These are phyloP conservation scores for Sistotremastrum niveocremeum DNA, from an alignment of 768 basidiomycete genomes.

Conservation along the genomic window DNA sequence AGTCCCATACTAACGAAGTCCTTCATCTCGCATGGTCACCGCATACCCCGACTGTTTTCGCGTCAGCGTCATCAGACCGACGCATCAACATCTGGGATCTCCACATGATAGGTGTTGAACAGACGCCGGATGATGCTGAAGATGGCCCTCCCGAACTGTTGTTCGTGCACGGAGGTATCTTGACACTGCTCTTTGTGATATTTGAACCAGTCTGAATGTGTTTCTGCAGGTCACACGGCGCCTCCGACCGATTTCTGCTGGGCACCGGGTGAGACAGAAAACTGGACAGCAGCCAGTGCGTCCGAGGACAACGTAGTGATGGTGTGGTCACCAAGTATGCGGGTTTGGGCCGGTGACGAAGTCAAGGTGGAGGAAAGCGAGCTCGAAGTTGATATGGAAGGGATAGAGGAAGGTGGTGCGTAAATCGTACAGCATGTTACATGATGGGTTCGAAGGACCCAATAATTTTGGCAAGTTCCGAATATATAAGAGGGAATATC, in stretches of 20 bases:
- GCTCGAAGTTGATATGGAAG: constrained; percentile 75
- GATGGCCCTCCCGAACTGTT: constrained; percentile 95
- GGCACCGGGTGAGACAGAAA: constrained; percentile 73
- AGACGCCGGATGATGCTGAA: constrained; percentile 95
- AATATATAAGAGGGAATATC: background rate
- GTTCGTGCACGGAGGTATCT: constrained; percentile 87
- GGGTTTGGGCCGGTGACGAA: constrained; percentile 85
- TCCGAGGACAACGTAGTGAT: constrained; percentile 96
- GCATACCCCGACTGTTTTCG: constrained; percentile 81
- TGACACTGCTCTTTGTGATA: constrained; percentile 3
- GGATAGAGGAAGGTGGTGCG: constrained; percentile 20
- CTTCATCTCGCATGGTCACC: constrained; percentile 94
- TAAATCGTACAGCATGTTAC: constrained; percentile 5
- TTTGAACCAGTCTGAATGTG: background rate
- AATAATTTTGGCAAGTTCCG: background rate
- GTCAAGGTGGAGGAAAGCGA: constrained; percentile 77
- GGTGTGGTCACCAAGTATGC: constrained; percentile 95
- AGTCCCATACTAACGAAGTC: constrained; percentile 89
- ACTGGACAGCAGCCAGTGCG: constrained; percentile 77
- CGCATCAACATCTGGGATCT: constrained; percentile 94
- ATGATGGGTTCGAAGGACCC: background rate
- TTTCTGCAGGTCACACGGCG: constrained; percentile 60
- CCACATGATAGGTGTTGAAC: constrained; percentile 82
- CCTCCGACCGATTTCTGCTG: constrained; percentile 91
- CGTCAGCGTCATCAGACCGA: constrained; percentile 87